Conservation (phyloP, 2,329 filamentous ascomycete genomes). For the Colletotrichum chrysophilum region DNA sequence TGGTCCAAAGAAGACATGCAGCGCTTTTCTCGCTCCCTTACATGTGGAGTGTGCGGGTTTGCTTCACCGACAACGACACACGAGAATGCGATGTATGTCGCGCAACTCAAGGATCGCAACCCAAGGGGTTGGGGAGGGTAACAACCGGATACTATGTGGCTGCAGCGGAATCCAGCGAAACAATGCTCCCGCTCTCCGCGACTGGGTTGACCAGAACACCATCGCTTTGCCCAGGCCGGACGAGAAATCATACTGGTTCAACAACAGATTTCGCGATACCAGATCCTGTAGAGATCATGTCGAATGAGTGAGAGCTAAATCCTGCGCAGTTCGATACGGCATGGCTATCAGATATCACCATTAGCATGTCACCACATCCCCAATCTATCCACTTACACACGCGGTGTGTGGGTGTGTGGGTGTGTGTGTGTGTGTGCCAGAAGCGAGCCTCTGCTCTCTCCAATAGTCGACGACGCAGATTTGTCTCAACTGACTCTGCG, state of each 20-base stretch:
- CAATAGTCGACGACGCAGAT: not conserved
- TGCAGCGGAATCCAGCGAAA: not conserved
- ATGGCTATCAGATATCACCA: slow-evolving; percentile 7
- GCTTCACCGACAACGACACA: slow-evolving; percentile 16
- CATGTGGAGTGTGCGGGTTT: slow-evolving; percentile 4
- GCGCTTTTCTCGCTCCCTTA: not conserved
- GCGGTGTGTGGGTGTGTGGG: not conserved
- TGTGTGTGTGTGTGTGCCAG: not conserved
- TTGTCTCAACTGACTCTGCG: slow-evolving; percentile 15
- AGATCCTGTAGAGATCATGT: not conserved
- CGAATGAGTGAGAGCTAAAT: not conserved
- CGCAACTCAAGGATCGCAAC: slow-evolving; percentile 1
- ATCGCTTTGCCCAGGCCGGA: not conserved
- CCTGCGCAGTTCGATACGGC: slow-evolving; percentile 1
- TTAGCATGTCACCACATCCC: not conserved
- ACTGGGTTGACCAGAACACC: not conserved
- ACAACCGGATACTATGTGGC: not conserved
- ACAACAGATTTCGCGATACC: not conserved
- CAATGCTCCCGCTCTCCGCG: not conserved
- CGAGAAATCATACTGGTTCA: not conserved
- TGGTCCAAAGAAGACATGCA: not conserved
- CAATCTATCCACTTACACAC: not conserved
- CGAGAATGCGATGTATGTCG: not conserved
- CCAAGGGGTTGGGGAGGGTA: not conserved
- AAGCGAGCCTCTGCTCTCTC: not conserved